Conservation (phyloP, 2,329 filamentous ascomycete species). For the Chaetomiaceae sp. region DNA sequence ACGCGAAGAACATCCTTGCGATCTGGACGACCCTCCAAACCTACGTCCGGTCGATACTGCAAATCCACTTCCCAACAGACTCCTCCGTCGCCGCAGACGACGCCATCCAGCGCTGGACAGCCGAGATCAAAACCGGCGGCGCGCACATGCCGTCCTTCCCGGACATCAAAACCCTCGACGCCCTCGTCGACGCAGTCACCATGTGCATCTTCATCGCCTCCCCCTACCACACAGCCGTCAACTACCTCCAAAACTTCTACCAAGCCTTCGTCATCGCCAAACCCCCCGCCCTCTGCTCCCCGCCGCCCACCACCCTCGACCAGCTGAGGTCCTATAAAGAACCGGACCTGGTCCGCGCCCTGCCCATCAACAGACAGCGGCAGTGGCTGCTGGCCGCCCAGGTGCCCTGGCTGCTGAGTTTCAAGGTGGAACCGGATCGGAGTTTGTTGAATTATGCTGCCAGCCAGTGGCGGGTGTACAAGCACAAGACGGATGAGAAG, state of each 20-base stretch:
- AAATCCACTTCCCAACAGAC: slow-evolving; percentile 32
- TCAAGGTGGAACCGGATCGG: slow-evolving; percentile 37
- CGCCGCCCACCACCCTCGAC: slow-evolving; percentile 31
- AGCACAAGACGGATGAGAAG: slow-evolving; percentile 21
- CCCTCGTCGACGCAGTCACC: slow-evolving; percentile 42
- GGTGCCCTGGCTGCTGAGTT: slow-evolving; percentile 43
- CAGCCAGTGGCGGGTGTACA: slow-evolving; percentile 33
- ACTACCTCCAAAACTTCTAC: slow-evolving; percentile 50
- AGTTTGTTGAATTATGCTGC: slow-evolving; percentile 40
- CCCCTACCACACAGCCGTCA: slow-evolving; percentile 47
- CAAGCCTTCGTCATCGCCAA: slow-evolving; percentile 44
- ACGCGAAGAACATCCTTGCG: slow-evolving; percentile 41
- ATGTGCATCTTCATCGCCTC: slow-evolving; percentile 51
- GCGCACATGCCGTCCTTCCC: slow-evolving; percentile 42
- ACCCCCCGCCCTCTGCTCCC: slow-evolving; percentile 36
- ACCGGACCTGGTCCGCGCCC: slow-evolving; percentile 34
- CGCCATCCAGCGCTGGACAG: slow-evolving; percentile 37
- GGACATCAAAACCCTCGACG: slow-evolving; percentile 37
- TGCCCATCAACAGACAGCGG: slow-evolving; percentile 39
- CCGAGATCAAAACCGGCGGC: slow-evolving; percentile 37
- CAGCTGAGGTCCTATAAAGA: slow-evolving; percentile 32
- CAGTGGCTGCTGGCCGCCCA: slow-evolving; percentile 45
- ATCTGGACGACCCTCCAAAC: slow-evolving; percentile 42
- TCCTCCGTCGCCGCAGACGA: slow-evolving; percentile 30
- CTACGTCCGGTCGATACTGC: slow-evolving; percentile 40